Conservation (phyloP, 345 rosid species). For the Eucalyptus sp. region DNA sequence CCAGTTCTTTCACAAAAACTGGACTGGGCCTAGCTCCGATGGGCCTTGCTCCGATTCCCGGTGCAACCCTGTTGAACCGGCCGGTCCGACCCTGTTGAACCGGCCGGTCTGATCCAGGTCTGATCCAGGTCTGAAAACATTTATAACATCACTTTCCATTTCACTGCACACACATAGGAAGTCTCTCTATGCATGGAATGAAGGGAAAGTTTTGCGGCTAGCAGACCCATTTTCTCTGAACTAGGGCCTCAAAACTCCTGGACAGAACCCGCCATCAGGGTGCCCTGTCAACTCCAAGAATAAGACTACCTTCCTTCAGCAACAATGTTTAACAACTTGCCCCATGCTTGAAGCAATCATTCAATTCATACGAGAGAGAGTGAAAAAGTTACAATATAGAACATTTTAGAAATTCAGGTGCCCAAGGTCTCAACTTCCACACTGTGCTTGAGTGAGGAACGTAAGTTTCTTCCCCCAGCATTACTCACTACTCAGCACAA, state of each 20-base stretch:
- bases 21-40: background rate
- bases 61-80: accelerated
- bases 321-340: background rate
- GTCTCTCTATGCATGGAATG: background rate
- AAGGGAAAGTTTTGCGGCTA: background rate
- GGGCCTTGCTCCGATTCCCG: background rate
- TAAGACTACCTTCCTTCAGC: background rate
- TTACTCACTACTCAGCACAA: background rate
- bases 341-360: background rate
- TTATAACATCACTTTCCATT: background rate
- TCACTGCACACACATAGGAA: background rate
- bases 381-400: background rate
- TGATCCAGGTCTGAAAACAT: background rate
- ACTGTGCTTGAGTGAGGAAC: background rate
- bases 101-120: background rate
- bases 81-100: accelerated
- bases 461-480: background rate
- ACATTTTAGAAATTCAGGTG: background rate
- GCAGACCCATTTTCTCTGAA: background rate
- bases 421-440: background rate
- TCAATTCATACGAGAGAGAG: background rate
- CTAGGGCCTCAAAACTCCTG: background rate
- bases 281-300: background rate
- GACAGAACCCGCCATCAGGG: background rate
- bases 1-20: background rate